Conservation (phyloP, 106 monocot genomes). For the Dendrobium catenatum region DNA sequence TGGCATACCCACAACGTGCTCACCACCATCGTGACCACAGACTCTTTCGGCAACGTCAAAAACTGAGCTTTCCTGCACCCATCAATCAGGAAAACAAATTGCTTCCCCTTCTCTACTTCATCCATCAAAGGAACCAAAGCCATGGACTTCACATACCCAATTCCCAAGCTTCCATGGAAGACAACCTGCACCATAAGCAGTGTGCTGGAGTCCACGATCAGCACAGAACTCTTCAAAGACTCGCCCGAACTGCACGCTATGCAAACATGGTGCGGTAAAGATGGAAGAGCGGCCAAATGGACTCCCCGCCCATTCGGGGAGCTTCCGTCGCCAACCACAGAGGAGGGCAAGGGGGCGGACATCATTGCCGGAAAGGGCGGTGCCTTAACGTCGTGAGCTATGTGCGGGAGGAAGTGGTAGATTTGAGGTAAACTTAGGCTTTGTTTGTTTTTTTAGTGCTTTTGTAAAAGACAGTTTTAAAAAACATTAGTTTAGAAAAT, state of each 20-base stretch:
- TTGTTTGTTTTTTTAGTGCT: too few relatives aligned
- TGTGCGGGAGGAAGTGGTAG: too few relatives aligned
- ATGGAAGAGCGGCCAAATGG: constrained; percentile 23
- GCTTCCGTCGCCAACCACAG: constrained; percentile 45
- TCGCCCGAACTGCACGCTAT: constrained; percentile 30
- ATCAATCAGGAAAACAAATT: constrained; percentile 37
- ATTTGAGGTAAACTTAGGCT: too few relatives aligned
- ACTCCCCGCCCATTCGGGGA: constrained; percentile 59
- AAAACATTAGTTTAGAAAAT: too few relatives aligned
- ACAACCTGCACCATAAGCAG: constrained; percentile 47
- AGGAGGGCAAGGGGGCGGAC: constrained; percentile 23
- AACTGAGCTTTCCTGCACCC: constrained; percentile 34
- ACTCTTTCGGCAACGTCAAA: constrained; percentile 28
- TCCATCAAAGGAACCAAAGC: constrained; percentile 16
- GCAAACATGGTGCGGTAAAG: constrained; percentile 32
- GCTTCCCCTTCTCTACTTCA: constrained; percentile 11
- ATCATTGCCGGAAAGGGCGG: constrained; percentile 6
- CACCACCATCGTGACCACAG: constrained; percentile 9
- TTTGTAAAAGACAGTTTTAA: too few relatives aligned
- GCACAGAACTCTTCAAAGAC: constrained; percentile 24
- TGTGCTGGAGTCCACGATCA: constrained; percentile 55
- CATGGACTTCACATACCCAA: constrained; percentile 37
- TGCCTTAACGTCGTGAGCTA: too few relatives aligned
- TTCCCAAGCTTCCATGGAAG: constrained; percentile 31
- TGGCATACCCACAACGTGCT: constrained; percentile 12